Evolutionary conservation across 2,329 filamentous ascomycete species (phyloP).

Genomic region (Venturia carpophila): DNA sequence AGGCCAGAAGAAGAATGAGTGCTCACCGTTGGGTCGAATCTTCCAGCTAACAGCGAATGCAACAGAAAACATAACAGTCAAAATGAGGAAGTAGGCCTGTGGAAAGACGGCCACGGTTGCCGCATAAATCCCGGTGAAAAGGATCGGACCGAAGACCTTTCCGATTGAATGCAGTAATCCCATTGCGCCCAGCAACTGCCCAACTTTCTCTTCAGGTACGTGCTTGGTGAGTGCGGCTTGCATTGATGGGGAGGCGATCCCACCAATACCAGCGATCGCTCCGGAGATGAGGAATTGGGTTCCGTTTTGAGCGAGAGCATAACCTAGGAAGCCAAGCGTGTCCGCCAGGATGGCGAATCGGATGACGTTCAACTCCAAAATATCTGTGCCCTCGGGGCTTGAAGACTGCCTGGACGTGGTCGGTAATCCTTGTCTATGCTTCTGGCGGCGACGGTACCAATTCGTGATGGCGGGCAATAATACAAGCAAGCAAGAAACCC

Average conservation of each 20-base stretch:
- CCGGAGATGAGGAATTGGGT: conserved; percentile 64
- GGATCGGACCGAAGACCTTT: conserved; percentile 66
- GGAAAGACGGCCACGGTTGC: conserved; percentile 69
- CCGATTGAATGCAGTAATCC: conserved; percentile 78
- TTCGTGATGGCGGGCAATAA: conserved; percentile 72
- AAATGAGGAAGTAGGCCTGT: conserved; percentile 73
- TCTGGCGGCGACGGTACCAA: conserved; percentile 55
- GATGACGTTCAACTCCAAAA: conserved; percentile 69
- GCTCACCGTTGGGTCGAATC: conserved; percentile 66
- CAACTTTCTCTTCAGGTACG: conserved; percentile 71
- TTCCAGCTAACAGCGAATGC: conserved; percentile 62
- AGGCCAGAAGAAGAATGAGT: not conserved
- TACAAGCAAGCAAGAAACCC: conserved; percentile 66
- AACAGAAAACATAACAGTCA: conserved; percentile 58
- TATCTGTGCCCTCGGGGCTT: conserved; percentile 56
- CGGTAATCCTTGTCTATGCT: conserved; percentile 50
- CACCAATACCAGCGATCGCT: conserved; percentile 67
- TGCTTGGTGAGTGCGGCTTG: conserved; percentile 89
- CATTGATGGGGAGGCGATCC: conserved; percentile 75
- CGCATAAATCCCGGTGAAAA: conserved; percentile 83
- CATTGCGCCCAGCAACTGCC: conserved; percentile 76
- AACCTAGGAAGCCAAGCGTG: conserved; percentile 66
- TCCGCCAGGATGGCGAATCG: conserved; percentile 70
- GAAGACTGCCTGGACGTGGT: not conserved
- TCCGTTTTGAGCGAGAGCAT: conserved; percentile 55